Evolutionary conservation across 352 stramenopile genomes (phyloP).

Genomic region (Globisporangium apiculatum): DNA sequence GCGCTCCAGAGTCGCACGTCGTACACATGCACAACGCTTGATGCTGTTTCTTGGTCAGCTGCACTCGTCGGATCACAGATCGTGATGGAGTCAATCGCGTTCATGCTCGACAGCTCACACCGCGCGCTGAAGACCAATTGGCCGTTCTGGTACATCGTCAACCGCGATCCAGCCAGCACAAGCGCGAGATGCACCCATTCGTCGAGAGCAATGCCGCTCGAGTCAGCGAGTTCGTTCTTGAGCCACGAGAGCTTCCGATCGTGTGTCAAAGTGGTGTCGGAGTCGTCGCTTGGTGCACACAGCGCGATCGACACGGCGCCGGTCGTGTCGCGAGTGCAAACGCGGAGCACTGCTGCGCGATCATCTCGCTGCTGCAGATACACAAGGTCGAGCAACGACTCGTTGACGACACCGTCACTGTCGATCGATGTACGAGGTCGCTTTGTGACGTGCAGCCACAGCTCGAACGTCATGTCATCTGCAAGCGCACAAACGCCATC

Average conservation of each 20-base stretch:
- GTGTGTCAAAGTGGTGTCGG: no score
- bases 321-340: constrained; percentile 4
- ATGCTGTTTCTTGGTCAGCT: background rate
- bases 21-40: constrained; percentile 31
- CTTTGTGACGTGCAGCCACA: constrained; percentile 31
- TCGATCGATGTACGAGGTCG: background rate
- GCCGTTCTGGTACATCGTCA: constrained; percentile 36
- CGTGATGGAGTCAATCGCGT: background rate
- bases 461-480: constrained; percentile 46
- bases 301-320: constrained; percentile 1
- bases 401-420: background rate
- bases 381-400: constrained; percentile 18
- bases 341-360: constrained; percentile 4
- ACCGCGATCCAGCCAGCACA: constrained; percentile 30
- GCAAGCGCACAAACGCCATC: constrained; percentile 7
- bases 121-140: constrained; percentile 7
- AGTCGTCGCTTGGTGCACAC: background rate
- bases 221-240: background rate
- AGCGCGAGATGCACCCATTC: constrained; percentile 52
- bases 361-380: constrained; percentile 10
- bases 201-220: constrained; percentile 4
- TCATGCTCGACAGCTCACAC: background rate
- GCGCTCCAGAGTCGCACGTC: constrained; percentile 62
- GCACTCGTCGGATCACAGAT: no score
- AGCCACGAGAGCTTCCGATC: background rate